phyloP scores from a whole-genome alignment of 768 basidiomycete genomes.

The Daedaleopsis nitida region DNA sequence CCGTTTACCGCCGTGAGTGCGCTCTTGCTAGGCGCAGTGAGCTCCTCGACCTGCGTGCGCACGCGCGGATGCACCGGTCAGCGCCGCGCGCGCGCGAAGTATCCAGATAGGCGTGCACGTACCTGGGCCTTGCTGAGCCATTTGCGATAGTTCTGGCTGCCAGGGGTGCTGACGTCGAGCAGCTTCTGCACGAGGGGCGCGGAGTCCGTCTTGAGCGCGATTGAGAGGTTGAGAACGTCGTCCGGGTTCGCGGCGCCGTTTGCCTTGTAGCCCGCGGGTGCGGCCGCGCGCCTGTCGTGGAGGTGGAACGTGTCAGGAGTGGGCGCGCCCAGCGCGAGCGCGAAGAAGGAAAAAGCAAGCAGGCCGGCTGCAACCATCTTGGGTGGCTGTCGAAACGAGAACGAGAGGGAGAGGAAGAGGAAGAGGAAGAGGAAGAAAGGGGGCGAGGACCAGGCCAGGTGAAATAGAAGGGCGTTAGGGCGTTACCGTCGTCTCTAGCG shows the following conservation, averaged over 20 bases:
- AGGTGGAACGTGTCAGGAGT: slow-evolving; percentile 23
- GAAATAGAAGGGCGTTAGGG: not conserved
- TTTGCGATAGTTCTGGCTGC: slow-evolving; percentile 37
- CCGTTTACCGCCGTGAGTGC: slow-evolving; percentile 26
- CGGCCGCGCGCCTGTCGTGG: slow-evolving; percentile 31
- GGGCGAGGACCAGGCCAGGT: not conserved
- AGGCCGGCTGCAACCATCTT: slow-evolving; percentile 26
- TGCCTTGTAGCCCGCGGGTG: slow-evolving; percentile 32
- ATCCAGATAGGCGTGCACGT: not conserved
- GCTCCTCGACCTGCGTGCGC: slow-evolving; percentile 24
- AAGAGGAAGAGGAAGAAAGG: not conserved
- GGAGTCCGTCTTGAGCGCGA: slow-evolving; percentile 38
- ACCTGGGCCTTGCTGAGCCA: slow-evolving; percentile 41
- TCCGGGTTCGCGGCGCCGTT: slow-evolving; percentile 30
- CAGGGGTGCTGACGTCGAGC: slow-evolving; percentile 39
- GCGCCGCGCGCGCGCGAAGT: not conserved
- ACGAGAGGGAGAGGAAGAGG: not conserved
- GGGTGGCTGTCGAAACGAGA: not conserved
- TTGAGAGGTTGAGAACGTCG: slow-evolving; percentile 35
- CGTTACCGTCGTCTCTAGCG: not conserved
- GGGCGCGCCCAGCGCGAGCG: slow-evolving; percentile 24
- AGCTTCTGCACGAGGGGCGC: slow-evolving; percentile 36
- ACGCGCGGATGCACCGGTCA: not conserved
- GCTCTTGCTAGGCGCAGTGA: slow-evolving; percentile 26
- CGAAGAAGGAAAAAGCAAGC: slow-evolving; percentile 25